These are phyloP conservation scores for Geotrichum klebahnii DNA, from an alignment of 1,139 yeast species.

Conservation along the genomic window DNA sequence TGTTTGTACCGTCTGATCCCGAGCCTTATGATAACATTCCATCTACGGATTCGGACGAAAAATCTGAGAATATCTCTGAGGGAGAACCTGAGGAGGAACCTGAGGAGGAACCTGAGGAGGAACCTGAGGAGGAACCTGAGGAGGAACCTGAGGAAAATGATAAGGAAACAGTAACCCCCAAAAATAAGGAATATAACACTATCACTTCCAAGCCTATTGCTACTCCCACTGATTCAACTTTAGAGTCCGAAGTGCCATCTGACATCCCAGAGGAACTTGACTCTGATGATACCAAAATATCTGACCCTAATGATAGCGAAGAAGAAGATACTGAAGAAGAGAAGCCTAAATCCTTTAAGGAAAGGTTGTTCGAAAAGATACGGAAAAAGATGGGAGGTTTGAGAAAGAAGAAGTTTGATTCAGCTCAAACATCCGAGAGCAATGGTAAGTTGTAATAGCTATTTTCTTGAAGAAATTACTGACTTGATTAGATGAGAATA, in stretches of 20 bases:
- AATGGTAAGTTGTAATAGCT: not conserved
- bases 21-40: no score
- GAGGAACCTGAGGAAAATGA: not conserved
- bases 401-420: conserved; percentile 4
- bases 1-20: no score
- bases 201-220: not conserved
- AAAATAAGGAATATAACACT: not conserved
- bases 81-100: no score
- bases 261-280: not conserved
- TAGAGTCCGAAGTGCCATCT: conserved; percentile 3
- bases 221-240: not conserved
- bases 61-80: no score
- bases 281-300: not conserved
- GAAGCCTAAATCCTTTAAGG: conserved; percentile 2
- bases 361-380: conserved; percentile 15
- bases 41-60: no score
- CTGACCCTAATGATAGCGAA: not conserved
- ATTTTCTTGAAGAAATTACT: not conserved
- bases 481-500: not conserved
- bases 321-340: not conserved
- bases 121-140: not conserved
- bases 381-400: conserved; percentile 10
- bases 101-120: no score
- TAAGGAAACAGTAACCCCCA: not conserved
- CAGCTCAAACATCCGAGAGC: not conserved